These are phyloP conservation scores for Didymosphaeria variabile DNA, from an alignment of 2,329 filamentous ascomycete species.

Conservation along the genomic window DNA sequence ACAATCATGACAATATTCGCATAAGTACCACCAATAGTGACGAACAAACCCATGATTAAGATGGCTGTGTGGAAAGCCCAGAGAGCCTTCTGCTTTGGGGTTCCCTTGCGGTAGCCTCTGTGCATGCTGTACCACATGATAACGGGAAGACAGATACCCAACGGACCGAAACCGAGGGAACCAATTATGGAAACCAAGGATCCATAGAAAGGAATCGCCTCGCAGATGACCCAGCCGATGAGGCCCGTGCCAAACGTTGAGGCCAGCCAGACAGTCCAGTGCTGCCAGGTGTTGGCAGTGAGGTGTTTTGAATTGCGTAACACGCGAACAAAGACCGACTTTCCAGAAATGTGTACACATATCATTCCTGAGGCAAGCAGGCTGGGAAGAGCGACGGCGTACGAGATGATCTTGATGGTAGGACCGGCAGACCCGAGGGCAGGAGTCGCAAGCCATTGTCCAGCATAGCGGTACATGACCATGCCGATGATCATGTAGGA, in stretches of 20 bases:
- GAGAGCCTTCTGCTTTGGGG: conserved; percentile 37
- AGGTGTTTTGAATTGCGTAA: conserved; percentile 62
- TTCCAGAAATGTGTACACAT: conserved; percentile 62
- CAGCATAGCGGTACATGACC: conserved; percentile 69
- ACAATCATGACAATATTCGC: conserved; percentile 59
- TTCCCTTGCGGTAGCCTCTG: conserved; percentile 48
- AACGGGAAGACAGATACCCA: conserved; percentile 58
- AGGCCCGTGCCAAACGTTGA: conserved; percentile 61
- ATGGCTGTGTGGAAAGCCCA: conserved; percentile 54
- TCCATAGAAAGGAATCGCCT: conserved; percentile 63
- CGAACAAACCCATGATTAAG: conserved; percentile 56
- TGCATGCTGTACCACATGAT: conserved; percentile 62
- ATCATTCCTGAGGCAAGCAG: conserved; percentile 61
- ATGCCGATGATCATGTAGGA: conserved; percentile 67
- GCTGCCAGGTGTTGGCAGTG: conserved; percentile 59
- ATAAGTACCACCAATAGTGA: conserved; percentile 58
- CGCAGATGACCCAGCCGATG: conserved; percentile 59
- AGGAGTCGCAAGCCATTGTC: conserved; percentile 69
- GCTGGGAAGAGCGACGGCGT: conserved; percentile 60
- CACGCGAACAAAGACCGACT: conserved; percentile 66
- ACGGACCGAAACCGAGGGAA: conserved; percentile 59
- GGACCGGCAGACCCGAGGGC: conserved; percentile 68
- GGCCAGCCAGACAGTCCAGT: conserved; percentile 64
- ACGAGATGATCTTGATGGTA: conserved; percentile 68
- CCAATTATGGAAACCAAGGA: conserved; percentile 59